Percentiles rank a stretch among this genome's conserved stretches.
These are phyloP conservation scores for Fusarium udum DNA, from an alignment of 2,329 filamentous ascomycete species.

Conservation along the genomic window DNA sequence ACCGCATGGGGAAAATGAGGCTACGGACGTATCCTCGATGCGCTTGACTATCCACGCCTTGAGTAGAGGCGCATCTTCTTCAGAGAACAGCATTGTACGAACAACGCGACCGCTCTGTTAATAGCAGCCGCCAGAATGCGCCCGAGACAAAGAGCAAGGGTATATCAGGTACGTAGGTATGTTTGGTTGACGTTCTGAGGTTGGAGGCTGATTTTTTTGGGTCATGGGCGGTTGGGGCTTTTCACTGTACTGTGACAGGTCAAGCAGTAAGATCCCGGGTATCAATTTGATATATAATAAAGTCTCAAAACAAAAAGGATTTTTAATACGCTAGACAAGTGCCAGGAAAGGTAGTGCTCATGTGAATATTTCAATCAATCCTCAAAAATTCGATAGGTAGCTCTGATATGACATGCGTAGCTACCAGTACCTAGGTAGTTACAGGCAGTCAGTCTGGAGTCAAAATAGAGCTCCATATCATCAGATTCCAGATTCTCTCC, in stretches of 20 bases:
- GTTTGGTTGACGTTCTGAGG: slow-evolving; percentile 18
- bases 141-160: not conserved
- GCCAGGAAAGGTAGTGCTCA: not conserved
- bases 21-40: slow-evolving; percentile 75
- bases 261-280: not conserved
- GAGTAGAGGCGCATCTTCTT: slow-evolving; percentile 69
- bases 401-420: not conserved
- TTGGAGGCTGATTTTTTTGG: slow-evolving; percentile 30
- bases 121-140: not conserved
- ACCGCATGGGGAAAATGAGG: slow-evolving; percentile 11
- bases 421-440: too few species aligned
- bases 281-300: not conserved
- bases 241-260: slow-evolving; percentile 34
- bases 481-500: not conserved
- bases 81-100: slow-evolving; percentile 67
- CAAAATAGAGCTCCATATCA: not conserved
- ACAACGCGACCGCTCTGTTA: slow-evolving; percentile 4
- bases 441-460: not conserved
- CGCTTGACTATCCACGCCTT: slow-evolving; percentile 83
- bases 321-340: not conserved
- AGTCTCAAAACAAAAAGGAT: not conserved
- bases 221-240: slow-evolving; percentile 6
- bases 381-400: not conserved
- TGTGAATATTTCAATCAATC: not conserved
- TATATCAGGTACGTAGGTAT: not conserved